Base-by-base conservation (phyloP, 1,139 yeast species). In the Lodderomyces theae region DNA sequence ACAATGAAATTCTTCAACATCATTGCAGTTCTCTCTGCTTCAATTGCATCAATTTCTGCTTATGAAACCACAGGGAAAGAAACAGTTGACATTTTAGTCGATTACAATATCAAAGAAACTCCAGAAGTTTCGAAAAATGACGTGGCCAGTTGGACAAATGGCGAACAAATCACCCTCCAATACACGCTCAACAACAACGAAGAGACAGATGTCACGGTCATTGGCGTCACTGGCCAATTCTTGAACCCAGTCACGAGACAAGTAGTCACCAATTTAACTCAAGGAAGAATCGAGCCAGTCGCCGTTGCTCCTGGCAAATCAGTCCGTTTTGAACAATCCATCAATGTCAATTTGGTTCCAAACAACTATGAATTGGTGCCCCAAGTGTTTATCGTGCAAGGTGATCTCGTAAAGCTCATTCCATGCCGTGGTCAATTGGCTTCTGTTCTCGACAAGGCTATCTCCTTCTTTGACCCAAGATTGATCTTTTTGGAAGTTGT, bases 191-290 rank as follows among this genome's bases (percentile, higher is more conserved):
- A 61, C 42, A 86, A 86, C 58, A 64, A 72, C 26, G 95, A 85
- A 55, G 74, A 70, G 2, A 60, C 45, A 22, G 75, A 74, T 8
- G 41, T 69, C 33, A 68, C 78, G 18, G 65, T 88, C 42, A 79
- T 83, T 38, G 95, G 90, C 39, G 79, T 83, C 41, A 88, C 90
- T 45, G 96, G 96, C 40, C 61, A 77, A 38, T 73, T 87, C 61
- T 69, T 73, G 44, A 77, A 82, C 49, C 77, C 84, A 22, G 66
- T 65, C 46, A 72, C 74, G 43, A 76, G 79, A 49, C 70, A 72
- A 43, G 53, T 69, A 45, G 60, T 64, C 42, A 79, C 82, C 50
- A 84, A 85, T 57, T 69, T 87, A 57, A 79, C 94, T 25, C 75
- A 80, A 35, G 76, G 80, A 41, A 69, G 77, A 43, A 64, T 86